A percentile compares a stretch with the other conserved stretches of the same genome.
phyloP scores from a whole-genome alignment of 228 moss, liverwort and hornwort species.

The Sphagnum magellanicum region DNA sequence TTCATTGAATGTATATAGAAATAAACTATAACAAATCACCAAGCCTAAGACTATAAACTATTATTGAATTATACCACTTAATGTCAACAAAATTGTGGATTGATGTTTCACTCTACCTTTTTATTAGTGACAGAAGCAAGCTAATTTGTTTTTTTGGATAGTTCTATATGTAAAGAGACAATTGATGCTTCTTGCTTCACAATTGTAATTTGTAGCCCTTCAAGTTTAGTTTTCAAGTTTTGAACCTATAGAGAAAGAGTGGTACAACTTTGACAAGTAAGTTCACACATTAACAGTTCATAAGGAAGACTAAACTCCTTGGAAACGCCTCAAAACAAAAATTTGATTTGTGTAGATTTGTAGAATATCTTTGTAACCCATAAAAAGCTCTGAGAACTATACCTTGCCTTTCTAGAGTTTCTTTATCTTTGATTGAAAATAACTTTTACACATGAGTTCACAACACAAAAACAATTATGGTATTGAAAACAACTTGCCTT shows the following conservation, averaged over 20 bases:
- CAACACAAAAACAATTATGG: too few species aligned
- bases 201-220: slow-evolving; percentile 38
- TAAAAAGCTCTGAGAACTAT: neutral
- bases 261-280: neutral
- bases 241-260: slow-evolving; percentile 29
- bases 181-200: slow-evolving; percentile 38
- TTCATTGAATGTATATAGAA: too few species aligned
- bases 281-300: too few species aligned
- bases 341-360: too few species aligned
- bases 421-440: slow-evolving; percentile 32
- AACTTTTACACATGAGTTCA: slow-evolving; percentile 16
- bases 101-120: slow-evolving; percentile 22
- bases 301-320: too few species aligned
- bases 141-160: slow-evolving; percentile 51
- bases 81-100: too few species aligned
- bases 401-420: slow-evolving; percentile 33
- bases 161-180: slow-evolving; percentile 35
- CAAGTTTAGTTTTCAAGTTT: slow-evolving; percentile 41
- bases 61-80: too few species aligned
- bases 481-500: too few species aligned
- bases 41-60: too few species aligned
- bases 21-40: too few species aligned
- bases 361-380: too few species aligned
- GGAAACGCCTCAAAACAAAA: too few species aligned
- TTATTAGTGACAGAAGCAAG: slow-evolving; percentile 66